These are phyloP conservation scores for Eimeria acervulina DNA, from an alignment of 169 alveolate genomes.

Conservation along the genomic window DNA sequence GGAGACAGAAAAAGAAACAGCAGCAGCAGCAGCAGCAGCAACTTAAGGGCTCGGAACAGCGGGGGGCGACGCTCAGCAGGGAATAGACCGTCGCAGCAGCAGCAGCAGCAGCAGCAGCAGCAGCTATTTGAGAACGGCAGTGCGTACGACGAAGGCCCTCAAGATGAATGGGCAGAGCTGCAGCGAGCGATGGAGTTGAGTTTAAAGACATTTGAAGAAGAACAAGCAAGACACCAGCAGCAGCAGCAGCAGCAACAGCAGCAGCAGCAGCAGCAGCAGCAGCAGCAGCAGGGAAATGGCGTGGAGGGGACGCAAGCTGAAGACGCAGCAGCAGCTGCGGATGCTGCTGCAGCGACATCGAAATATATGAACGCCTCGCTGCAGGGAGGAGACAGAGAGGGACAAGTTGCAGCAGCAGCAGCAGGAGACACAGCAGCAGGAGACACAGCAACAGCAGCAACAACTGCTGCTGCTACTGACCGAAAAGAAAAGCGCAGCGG, in stretches of 20 bases:
- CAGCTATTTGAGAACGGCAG: neutral
- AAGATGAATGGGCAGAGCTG: slow-evolving; percentile 45
- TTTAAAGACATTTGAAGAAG: slow-evolving; percentile 7
- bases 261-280: slow-evolving; percentile 38
- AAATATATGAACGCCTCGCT: neutral
- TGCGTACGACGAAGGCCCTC: neutral
- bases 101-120: slow-evolving; percentile 45
- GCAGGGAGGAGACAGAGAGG: neutral
- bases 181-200: slow-evolving; percentile 48
- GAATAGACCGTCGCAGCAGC: slow-evolving; percentile 28
- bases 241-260: slow-evolving; percentile 59
- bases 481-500: neutral
- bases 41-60: neutral
- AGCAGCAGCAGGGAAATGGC: neutral
- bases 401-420: neutral
- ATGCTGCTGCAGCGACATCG: neutral
- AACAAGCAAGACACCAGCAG: slow-evolving; percentile 31
- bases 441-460: neutral
- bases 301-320: neutral
- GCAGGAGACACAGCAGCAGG: neutral
- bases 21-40: no score
- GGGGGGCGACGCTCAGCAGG: slow-evolving; percentile 27
- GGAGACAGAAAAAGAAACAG: no score
- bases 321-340: neutral
- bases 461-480: slow-evolving; percentile 3